Evolutionary conservation across 495 filamentous ascomycete genomes (phyloP).

Genomic region (Neurospora sp.): DNA sequence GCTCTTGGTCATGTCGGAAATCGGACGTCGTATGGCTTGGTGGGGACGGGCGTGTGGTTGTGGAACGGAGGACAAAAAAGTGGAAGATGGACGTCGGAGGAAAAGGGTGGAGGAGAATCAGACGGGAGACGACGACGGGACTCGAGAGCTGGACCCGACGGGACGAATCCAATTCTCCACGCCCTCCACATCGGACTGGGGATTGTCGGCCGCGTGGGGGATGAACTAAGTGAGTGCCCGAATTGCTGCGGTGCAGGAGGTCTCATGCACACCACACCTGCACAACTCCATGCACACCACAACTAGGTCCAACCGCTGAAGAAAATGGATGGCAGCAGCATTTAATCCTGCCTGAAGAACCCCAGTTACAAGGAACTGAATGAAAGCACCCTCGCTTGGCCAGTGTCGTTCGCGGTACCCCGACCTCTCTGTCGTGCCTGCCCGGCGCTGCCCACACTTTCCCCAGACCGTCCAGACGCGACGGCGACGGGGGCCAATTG

Average conservation of each 20-base stretch:
- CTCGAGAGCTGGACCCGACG: not conserved
- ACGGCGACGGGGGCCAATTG: not conserved
- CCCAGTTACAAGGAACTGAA: not conserved
- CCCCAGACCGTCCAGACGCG: not conserved
- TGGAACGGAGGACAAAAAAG: not conserved
- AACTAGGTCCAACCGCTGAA: not conserved
- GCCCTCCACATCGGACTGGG: not conserved
- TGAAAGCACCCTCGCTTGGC: not conserved
- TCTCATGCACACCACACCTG: not conserved
- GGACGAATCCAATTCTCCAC: not conserved
- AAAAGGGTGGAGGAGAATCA: not conserved
- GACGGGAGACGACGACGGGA: not conserved
- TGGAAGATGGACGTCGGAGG: not conserved
- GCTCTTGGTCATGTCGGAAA: not conserved
- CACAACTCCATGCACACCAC: not conserved
- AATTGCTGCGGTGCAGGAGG: not conserved
- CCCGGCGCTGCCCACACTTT: not conserved
- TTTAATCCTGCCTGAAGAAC: not conserved
- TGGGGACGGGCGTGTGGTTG: not conserved
- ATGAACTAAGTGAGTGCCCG: not conserved
- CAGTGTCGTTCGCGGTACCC: not conserved
- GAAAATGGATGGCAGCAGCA: not conserved
- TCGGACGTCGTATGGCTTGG: not conserved
- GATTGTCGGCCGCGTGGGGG: not conserved
- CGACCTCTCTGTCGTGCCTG: not conserved